A percentile compares a stretch with the other conserved stretches of the same genome.
Evolutionary conservation across 108 stramenopile species (phyloP).

Genomic region (Phaeodactylum tricornutum): DNA sequence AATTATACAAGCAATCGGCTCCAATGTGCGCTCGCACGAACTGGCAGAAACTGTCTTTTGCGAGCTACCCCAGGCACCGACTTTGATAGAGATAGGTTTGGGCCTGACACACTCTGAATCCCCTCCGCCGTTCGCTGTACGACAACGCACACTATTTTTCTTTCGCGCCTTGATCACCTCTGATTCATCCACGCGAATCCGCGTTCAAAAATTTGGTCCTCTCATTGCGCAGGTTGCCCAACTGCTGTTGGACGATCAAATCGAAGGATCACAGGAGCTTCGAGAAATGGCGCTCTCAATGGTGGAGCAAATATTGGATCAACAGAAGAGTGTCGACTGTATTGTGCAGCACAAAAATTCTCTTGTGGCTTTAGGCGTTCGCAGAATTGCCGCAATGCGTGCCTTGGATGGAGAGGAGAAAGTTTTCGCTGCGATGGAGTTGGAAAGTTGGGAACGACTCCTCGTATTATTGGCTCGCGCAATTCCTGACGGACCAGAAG

Average conservation of each 20-base stretch:
- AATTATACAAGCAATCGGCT: constrained; percentile 57
- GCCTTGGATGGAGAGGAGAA: constrained; percentile 49
- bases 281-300: constrained; percentile 61
- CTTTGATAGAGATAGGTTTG: constrained; percentile 36
- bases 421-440: constrained; percentile 38
- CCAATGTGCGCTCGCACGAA: constrained; percentile 52
- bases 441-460: constrained; percentile 65
- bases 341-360: constrained; percentile 32
- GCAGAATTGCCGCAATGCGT: constrained; percentile 43
- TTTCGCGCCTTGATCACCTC: constrained; percentile 62
- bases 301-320: constrained; percentile 33
- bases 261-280: constrained; percentile 37
- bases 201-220: constrained; percentile 23
- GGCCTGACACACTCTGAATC: constrained; percentile 7
- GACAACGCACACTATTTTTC: constrained; percentile 55
- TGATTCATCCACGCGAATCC: constrained; percentile 23
- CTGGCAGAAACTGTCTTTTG: constrained; percentile 58
- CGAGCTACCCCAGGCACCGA: constrained; percentile 28
- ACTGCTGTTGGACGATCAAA: constrained; percentile 22
- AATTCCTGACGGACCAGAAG: constrained; percentile 17
- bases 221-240: constrained; percentile 26
- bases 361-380: constrained; percentile 46
- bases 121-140: constrained; percentile 7
- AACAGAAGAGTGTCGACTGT: constrained; percentile 20
- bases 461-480: constrained; percentile 40